These are phyloP conservation scores for Apiospora marii DNA, from an alignment of 2,329 filamentous ascomycete species.

Conservation along the genomic window DNA sequence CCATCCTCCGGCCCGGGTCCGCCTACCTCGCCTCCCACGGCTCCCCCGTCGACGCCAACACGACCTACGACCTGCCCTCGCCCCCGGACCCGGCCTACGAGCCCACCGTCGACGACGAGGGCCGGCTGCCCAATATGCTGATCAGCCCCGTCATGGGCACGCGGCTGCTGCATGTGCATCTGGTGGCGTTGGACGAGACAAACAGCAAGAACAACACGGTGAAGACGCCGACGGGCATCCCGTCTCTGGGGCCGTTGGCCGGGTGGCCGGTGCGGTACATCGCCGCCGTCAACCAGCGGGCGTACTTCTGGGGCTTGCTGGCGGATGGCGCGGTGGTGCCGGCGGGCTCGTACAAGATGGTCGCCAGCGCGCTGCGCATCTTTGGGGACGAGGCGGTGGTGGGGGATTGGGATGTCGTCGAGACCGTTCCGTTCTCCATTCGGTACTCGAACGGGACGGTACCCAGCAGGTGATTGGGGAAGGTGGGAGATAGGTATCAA, in stretches of 20 bases:
- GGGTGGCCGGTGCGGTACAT: slow-evolving; percentile 16
- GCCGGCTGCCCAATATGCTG: slow-evolving; percentile 26
- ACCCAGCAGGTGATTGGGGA: not conserved
- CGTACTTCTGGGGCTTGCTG: slow-evolving; percentile 34
- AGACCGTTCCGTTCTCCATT: slow-evolving; percentile 30
- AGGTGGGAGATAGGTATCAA: not conserved
- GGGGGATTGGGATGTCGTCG: slow-evolving; percentile 37
- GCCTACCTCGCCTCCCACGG: slow-evolving; percentile 25
- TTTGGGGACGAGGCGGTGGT: slow-evolving; percentile 36
- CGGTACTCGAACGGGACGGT: slow-evolving; percentile 3
- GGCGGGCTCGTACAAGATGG: slow-evolving; percentile 37
- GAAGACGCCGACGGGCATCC: slow-evolving; percentile 10
- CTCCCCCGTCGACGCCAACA: slow-evolving; percentile 32
- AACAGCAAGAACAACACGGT: not conserved
- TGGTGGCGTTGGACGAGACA: not conserved
- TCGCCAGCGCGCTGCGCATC: slow-evolving; percentile 35
- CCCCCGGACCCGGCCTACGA: slow-evolving; percentile 25
- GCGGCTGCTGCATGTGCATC: slow-evolving; percentile 1
- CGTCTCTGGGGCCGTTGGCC: slow-evolving; percentile 31
- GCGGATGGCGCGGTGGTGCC: slow-evolving; percentile 35
- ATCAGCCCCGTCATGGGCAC: not conserved
- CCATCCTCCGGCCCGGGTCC: slow-evolving; percentile 28
- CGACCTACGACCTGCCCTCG: slow-evolving; percentile 36
- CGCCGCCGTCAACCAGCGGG: not conserved
- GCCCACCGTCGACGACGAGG: not conserved